Base-by-base conservation (phyloP, 2,329 filamentous ascomycete species). In the Apiospora hydei region DNA sequence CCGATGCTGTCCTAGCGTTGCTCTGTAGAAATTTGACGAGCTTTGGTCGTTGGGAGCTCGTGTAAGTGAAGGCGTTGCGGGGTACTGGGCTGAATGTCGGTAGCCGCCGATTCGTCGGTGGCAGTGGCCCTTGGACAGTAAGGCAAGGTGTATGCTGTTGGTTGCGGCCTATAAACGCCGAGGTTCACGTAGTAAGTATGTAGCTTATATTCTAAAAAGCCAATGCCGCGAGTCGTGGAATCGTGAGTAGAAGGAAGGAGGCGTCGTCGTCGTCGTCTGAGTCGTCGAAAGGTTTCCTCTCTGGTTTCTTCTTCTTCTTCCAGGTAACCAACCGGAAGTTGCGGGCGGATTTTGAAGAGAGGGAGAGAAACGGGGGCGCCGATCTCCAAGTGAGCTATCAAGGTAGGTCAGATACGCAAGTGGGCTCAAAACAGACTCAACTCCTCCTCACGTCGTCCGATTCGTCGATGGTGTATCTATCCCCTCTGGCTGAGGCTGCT, bases 391-490 rank as follows among this genome's bases (percentile, higher is more conserved):
- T n/a, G 21, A 61, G 30, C 30, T 61, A 61, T 64, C 57, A 64
- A 64, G 57, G 57, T 64, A 64, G 57, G 57, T 64, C 57, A 64
- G 57, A 64, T 64, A 64, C n/a, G 57, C 57, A 41, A 41, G 57
- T 64, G 57, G 57, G 34, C 57, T 41, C 57, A 64, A 64, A 41
- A 64, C 57, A 64, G 34, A 64, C 57, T 64, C 57, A 64, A 41
- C 34, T 64, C 57, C 57, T 64, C 57, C 57, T 64, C 57, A 64
- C 57, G 13, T 64, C 30, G 57, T 64, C 57, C 34, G 57, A 64
- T 41, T 64, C 57, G 57, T 38, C 57, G 41, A 64, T 64, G 30
- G 53, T 1, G 34, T 6, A 38, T 38, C 16, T 61, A 46, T 64
- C 34, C 38, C 16, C 16, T 18, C 30, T 34, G 34, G 53, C 14